Evolutionary conservation across 352 stramenopile species (phyloP).

Genomic region (Aphanomyces euteiches): DNA sequence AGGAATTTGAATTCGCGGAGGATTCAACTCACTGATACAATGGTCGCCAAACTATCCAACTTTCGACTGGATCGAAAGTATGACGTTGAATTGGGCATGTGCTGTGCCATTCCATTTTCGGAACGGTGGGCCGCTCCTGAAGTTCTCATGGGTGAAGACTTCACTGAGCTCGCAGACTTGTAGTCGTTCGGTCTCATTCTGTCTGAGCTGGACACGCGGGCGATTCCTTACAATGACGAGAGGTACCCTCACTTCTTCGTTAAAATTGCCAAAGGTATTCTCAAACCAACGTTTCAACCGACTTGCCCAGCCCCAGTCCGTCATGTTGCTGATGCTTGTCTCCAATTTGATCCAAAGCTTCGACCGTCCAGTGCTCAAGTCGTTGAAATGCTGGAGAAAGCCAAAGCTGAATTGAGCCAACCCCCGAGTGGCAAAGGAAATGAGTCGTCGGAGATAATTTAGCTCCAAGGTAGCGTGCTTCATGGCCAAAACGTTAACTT

Average conservation of each 20-base stretch:
- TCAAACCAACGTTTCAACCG: conserved; percentile 62
- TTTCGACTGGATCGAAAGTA: conserved; percentile 77
- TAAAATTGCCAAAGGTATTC: conserved; percentile 72
- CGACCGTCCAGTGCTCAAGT: conserved; percentile 66
- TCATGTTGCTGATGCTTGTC: conserved; percentile 70
- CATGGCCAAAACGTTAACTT: too few relatives aligned
- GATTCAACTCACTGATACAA: conserved; percentile 66
- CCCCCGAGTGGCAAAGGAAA: too few relatives aligned
- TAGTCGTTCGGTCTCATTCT: conserved; percentile 87
- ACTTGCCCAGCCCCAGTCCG: conserved; percentile 54
- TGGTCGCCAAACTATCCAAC: conserved; percentile 81
- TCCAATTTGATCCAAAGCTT: conserved; percentile 79
- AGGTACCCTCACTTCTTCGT: conserved; percentile 76
- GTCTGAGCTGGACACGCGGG: conserved; percentile 78
- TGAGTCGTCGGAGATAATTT: too few relatives aligned
- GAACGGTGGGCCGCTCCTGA: conserved; percentile 83
- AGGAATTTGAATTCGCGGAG: conserved; percentile 80
- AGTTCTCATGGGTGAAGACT: conserved; percentile 84
- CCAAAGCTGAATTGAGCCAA: not conserved
- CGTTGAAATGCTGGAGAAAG: conserved; percentile 38
- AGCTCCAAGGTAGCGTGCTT: too few relatives aligned
- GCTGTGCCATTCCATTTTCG: conserved; percentile 31
- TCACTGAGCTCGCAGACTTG: conserved; percentile 79
- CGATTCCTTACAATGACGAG: conserved; percentile 80
- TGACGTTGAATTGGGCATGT: conserved; percentile 63